A percentile compares a stretch with the other conserved stretches of the same genome.
These are phyloP conservation scores for Peniophora sp. DNA, from an alignment of 1,284 basidiomycete species.

Conservation along the genomic window DNA sequence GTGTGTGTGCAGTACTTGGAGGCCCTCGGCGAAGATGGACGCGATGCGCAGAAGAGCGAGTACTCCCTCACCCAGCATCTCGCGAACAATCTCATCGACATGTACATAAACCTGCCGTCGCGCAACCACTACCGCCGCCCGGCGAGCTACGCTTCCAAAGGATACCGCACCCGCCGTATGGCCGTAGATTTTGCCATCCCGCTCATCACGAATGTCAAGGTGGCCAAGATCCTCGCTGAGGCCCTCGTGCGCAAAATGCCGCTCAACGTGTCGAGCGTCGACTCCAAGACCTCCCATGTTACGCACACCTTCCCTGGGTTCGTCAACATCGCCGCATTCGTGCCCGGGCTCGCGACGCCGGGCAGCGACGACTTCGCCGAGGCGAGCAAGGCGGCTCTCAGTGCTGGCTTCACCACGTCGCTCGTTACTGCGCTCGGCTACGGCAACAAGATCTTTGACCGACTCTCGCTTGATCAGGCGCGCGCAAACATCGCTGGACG, in stretches of 20 bases:
- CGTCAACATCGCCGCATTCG: constrained; percentile 83
- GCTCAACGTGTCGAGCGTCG: constrained; percentile 84
- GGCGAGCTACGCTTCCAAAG: constrained; percentile 95
- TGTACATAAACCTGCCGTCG: constrained; percentile 99
- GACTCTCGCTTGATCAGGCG: constrained; percentile 59
- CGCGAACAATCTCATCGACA: constrained; percentile 93
- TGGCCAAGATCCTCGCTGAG: constrained; percentile 95
- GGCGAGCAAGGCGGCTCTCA: constrained; percentile 74
- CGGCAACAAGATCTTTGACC: constrained; percentile 58
- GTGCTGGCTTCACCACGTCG: constrained; percentile 82
- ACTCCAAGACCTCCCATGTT: constrained; percentile 92
- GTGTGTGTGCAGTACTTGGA: constrained; percentile 63
- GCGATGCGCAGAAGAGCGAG: constrained; percentile 84
- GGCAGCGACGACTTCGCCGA: constrained; percentile 58
- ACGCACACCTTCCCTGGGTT: constrained; percentile 92
- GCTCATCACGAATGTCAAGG: constrained; percentile 98
- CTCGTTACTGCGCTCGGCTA: constrained; percentile 73
- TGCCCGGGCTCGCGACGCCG: constrained; percentile 65
- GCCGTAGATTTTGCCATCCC: constrained; percentile 99
- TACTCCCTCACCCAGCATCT: constrained; percentile 94
- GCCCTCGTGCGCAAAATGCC: constrained; percentile 86
- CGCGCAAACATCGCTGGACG: constrained; percentile 54
- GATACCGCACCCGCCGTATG: constrained; percentile 95
- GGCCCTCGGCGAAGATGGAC: constrained; percentile 70
- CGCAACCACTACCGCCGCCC: constrained; percentile 98